Evolutionary conservation across 2,329 filamentous ascomycete genomes (phyloP), one percentile per base, ranked within the genome.

Genomic region (Didymella sp.): DNA sequence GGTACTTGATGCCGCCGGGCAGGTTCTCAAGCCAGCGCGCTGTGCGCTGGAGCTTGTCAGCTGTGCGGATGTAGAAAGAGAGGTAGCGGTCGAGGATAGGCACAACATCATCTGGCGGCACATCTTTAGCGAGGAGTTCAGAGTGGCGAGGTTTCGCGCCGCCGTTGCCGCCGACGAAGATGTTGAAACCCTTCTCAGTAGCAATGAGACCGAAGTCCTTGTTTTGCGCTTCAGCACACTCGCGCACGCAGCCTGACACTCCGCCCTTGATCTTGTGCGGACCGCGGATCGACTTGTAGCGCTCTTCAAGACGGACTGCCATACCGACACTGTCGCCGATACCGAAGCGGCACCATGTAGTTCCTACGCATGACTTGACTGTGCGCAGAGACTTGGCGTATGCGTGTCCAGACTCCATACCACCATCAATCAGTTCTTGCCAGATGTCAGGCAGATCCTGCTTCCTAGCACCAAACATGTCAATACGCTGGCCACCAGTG

Each of bases 121-220:
- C 91, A 67, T 96, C 92, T 73, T 92, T 93, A 58, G 91, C 91
- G 1, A 96, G 84, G 2, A 96, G 82, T 67, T 96, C 91, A 0
- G 89, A 87, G 73, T 96, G 92, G 33, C 85, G 82, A 4, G 92
- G 92, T 65, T 91, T 94, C 15, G 91, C 91, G 57, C 93, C 92
- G 49, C 92, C 92, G 72, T 96, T 96, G 44, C 92, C 92, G 30
- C 85, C 92, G 1, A 96, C 91, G 67, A 92, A 96, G 74, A 96
- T 88, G 77, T 96, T 96, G 84, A 91, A 96, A 27, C 92, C 92
- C 69, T 95, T 96, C 60, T 96, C 92, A 0, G 91, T 96, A 13
- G 92, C 92, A 56, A 96, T 96, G 45, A 96, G 85, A 21, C 92
- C 92, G 66, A 96, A 96, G 71, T 96, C 92, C 77, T 96, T 96